A percentile compares a stretch with the other conserved stretches of the same genome.
These are phyloP conservation scores for Hermanozyma aechmeae DNA, from an alignment of 805 yeast species.

Conservation along the genomic window DNA sequence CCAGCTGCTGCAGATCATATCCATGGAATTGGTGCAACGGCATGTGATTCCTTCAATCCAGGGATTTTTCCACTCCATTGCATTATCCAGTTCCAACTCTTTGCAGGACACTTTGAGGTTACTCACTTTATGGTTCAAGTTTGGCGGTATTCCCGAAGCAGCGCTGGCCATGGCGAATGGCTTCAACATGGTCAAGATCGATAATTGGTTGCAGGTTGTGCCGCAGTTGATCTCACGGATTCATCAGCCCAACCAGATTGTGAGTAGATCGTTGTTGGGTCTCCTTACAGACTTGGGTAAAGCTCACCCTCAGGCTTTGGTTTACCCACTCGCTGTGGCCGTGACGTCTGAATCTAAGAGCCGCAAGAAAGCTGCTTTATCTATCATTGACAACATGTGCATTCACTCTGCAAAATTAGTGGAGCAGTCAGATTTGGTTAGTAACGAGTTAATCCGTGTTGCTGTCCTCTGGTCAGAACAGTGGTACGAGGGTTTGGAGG, in stretches of 20 bases:
- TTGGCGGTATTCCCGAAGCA: slow-evolving; percentile 90
- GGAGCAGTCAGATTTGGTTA: slow-evolving; percentile 89
- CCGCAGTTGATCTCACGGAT: slow-evolving; percentile 95
- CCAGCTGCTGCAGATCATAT: slow-evolving; percentile 12
- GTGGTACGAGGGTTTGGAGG: slow-evolving; percentile 97
- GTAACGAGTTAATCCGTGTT: slow-evolving; percentile 85
- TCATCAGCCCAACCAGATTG: slow-evolving; percentile 86
- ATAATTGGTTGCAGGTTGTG: slow-evolving; percentile 90
- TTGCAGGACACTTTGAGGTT: slow-evolving; percentile 87
- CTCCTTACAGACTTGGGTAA: slow-evolving; percentile 81
- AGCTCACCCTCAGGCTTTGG: slow-evolving; percentile 95
- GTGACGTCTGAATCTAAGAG: slow-evolving; percentile 86
- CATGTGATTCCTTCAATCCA: slow-evolving; percentile 94
- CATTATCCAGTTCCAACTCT: slow-evolving; percentile 78
- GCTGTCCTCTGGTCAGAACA: slow-evolving; percentile 97
- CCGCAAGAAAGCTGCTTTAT: slow-evolving; percentile 84
- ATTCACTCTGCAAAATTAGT: slow-evolving; percentile 78
- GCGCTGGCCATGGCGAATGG: slow-evolving; percentile 88
- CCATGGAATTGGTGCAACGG: slow-evolving; percentile 57
- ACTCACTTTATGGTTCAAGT: slow-evolving; percentile 89
- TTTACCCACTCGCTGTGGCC: slow-evolving; percentile 92
- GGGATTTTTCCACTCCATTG: slow-evolving; percentile 92
- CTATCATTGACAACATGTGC: slow-evolving; percentile 87
- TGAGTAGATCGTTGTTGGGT: slow-evolving; percentile 70
- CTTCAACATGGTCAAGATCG: slow-evolving; percentile 77